These are phyloP conservation scores for Speleostelium caveatum DNA, from an alignment of 78 protist species.

Conservation along the genomic window DNA sequence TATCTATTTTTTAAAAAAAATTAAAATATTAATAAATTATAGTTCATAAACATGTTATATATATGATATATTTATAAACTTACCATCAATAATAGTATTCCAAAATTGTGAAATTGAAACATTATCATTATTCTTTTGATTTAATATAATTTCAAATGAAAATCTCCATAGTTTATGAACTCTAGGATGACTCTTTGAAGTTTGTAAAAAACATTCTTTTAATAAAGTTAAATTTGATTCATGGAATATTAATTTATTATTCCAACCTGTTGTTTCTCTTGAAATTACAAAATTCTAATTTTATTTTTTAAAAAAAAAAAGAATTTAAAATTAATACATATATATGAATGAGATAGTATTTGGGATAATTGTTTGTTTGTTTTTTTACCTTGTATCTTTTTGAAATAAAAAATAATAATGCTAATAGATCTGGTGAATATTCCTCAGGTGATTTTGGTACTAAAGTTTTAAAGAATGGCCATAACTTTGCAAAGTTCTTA, in stretches of 20 bases:
- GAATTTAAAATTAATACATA: not conserved
- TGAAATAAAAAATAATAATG: constrained; percentile 37
- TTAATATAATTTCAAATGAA: constrained; percentile 32
- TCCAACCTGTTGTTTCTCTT: constrained; percentile 63
- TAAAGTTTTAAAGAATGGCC: constrained; percentile 36
- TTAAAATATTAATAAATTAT: not conserved
- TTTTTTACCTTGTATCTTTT: constrained; percentile 14
- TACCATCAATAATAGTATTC: no score
- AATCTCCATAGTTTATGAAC: constrained; percentile 62
- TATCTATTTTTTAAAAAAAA: constrained; percentile 2
- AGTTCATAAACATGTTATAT: no score
- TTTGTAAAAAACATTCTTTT: constrained; percentile 8
- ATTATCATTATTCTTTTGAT: constrained; percentile 2
- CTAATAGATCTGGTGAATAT: constrained; percentile 53
- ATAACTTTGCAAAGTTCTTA: constrained; percentile 22
- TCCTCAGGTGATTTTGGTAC: constrained; percentile 44
- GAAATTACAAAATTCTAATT: constrained; percentile 34
- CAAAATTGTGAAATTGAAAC: constrained; percentile 37
- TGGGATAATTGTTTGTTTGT: not conserved
- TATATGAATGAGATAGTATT: not conserved
- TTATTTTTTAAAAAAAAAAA: not conserved
- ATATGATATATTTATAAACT: not conserved
- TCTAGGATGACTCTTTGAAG: constrained; percentile 41
- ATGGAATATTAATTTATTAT: constrained; percentile 28
- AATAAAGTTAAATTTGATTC: constrained; percentile 27